phyloP scores from a whole-genome alignment of 306 rosid species.

The Lathyrus aphaca region DNA sequence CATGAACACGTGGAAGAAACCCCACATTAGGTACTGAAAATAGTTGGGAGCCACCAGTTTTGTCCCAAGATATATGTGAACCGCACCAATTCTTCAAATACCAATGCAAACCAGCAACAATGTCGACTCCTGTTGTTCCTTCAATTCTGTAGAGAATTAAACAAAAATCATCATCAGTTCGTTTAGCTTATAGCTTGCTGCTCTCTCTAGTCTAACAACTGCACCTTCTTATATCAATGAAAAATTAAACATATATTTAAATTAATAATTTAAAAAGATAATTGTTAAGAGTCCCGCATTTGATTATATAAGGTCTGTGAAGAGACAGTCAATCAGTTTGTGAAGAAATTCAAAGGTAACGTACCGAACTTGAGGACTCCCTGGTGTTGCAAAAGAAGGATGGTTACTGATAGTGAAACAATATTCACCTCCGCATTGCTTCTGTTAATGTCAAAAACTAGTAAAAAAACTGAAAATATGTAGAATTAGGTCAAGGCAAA shows the following conservation, averaged over 20 bases:
- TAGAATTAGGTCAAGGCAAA: background rate
- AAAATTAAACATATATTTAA: background rate
- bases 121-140: slow-evolving; percentile 85
- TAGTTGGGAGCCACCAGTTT: slow-evolving; percentile 80
- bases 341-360: slow-evolving; percentile 32
- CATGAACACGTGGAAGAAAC: slow-evolving; percentile 57
- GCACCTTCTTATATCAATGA: background rate
- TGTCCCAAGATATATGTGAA: slow-evolving; percentile 88
- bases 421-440: slow-evolving; percentile 66
- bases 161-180: slow-evolving; percentile 25
- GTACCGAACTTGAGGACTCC: slow-evolving; percentile 70
- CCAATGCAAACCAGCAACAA: slow-evolving; percentile 82
- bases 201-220: slow-evolving; percentile 10
- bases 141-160: slow-evolving; percentile 48
- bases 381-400: slow-evolving; percentile 50
- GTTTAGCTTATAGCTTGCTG: background rate
- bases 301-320: too few relatives aligned
- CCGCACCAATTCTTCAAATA: slow-evolving; percentile 77
- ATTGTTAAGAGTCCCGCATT: background rate
- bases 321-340: background rate
- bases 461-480: background rate
- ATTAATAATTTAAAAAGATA: background rate
- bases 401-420: slow-evolving; percentile 70
- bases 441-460: slow-evolving; percentile 43
- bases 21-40: slow-evolving; percentile 66